Evolutionary conservation across 805 yeast genomes (phyloP), one percentile per base, ranked within the genome.

Genomic region (Starmerella gropengiesseri): DNA sequence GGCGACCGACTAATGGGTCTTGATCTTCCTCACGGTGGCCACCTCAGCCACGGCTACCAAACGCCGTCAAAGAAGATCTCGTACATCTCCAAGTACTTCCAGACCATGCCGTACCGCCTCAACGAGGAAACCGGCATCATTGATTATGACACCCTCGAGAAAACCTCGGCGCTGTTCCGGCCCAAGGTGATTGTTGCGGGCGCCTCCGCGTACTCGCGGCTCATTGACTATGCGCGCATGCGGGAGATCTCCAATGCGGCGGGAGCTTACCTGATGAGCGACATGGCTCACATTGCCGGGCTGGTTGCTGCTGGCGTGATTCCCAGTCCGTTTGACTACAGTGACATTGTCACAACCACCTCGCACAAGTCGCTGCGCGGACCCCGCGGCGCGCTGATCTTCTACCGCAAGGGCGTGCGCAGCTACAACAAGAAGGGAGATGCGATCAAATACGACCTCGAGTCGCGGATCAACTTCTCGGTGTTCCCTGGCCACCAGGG

Each of bases 401-500:
- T 89, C 71, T 89, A 76, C 75, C 81, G 97, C 74, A 84, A 82
- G 69, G 97, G 97, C 55, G 75, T 84, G 45, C 78, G 94, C 68
- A 75, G 78, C 53, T 75, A 77, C 52, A 78, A 78, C 57, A 65
- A 71, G 51, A 84, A 83, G 71, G 96, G 95, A 53, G 83, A 82
- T 64, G 87, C 84, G 66, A 69, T 81, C 44, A 67, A 72, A 40
- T 87, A 85, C 63, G 95, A 89, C 57, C 74, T 89, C 59, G 97
- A 89, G 66, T 76, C 77, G 60, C 81, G 77, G 62, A 86, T 89
- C 66, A 89, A 89, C 74, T 89, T 89, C 61, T 84, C 95, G 25
- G 97, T 89, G 44, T 89, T 89, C 83, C 98, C 98, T 55, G 97
- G 94, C 52, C 97, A 89, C 65, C 98, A 89, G 71, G 98, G 98